A percentile compares a stretch with the other conserved stretches of the same genome.
phyloP scores from a whole-genome alignment of 805 yeast genomes.

The Kazachstania bromeliacearum region DNA sequence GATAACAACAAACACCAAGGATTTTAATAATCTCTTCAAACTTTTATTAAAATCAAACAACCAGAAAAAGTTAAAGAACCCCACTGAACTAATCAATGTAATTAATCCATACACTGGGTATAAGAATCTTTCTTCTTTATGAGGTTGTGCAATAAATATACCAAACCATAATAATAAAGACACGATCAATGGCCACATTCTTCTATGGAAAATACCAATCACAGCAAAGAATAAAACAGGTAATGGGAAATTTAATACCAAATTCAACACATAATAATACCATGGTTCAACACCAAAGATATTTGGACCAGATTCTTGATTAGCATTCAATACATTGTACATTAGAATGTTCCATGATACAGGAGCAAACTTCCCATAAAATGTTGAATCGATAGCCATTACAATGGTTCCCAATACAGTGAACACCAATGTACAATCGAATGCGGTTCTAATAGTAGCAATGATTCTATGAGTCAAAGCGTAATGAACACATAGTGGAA shows the following conservation, averaged over 20 bases:
- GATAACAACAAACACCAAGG: constrained; percentile 9
- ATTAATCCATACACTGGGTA: constrained; percentile 77
- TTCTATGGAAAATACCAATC: constrained; percentile 20
- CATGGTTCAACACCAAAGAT: constrained; percentile 84
- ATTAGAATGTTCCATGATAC: constrained; percentile 77
- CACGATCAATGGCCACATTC: constrained; percentile 27
- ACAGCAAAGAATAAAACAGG: constrained; percentile 29
- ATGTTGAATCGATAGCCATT: constrained; percentile 44
- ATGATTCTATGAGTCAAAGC: constrained; percentile 20
- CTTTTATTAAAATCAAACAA: constrained; percentile 6
- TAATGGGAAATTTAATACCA: constrained; percentile 62
- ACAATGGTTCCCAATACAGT: constrained; percentile 11
- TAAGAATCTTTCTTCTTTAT: constrained; percentile 85
- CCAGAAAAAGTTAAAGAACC: constrained; percentile 22
- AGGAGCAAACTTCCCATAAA: constrained; percentile 50
- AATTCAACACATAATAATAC: constrained; percentile 57
- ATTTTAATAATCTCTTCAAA: constrained; percentile 11
- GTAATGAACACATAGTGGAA: constrained; percentile 46
- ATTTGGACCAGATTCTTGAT: constrained; percentile 68
- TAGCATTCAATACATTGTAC: constrained; percentile 68
- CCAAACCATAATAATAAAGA: constrained; percentile 60
- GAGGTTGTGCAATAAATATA: constrained; percentile 69
- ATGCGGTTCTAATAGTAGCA: constrained; percentile 20
- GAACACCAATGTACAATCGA: constrained; percentile 19
- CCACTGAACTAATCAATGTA: constrained; percentile 50